Evolutionary conservation across 1,139 yeast genomes (phyloP), one percentile per base, ranked within the genome.

Genomic region (Lodderomyces oxycetoniae): DNA sequence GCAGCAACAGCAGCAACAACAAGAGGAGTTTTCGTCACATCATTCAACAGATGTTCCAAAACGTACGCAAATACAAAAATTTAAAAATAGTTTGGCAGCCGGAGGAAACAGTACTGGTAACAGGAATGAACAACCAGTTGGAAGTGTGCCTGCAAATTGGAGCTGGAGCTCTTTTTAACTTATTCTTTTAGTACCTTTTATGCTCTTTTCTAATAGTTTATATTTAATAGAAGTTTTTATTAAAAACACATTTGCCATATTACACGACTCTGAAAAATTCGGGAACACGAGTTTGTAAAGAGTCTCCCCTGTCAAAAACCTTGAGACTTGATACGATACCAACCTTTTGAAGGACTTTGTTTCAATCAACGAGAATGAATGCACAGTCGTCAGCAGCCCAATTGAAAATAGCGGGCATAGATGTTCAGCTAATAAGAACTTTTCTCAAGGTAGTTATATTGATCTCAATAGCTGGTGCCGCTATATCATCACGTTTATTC

Each of bases 401-500:
- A 45, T 41, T 52, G 44, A 56, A 49, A 38, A 55, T 63, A 25
- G 51, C 57, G 35, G 72, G 72, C 22, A 44, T 66, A 41, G 55
- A 55, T 34, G 51, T 67, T 35, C 65, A 62, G 34, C 67, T 71
- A 31, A 56, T 68, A 39, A 57, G 66, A 37, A 55, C 73, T 46
- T 66, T 81, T 39, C 70, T 85, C 44, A 79, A 77, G 51, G 74
- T 74, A 37, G 63, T 75, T 39, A 83, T 84, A 46, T 74, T 86
- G 52, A 63, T 80, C 39, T 69, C 83, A 32, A 77, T 86, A 47
- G 86, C 89, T 26, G 89, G 86, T 16, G 97, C 97, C 3, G 95
- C 97, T 26, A 73, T 91, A 38, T 79, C 95, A 31, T 82, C 95
- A 39, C 77, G 99, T 53, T 70, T 91, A 55, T 76, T 75, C 45